Base-by-base conservation (phyloP, 768 basidiomycete genomes). In the Exidia glandulosa region DNA sequence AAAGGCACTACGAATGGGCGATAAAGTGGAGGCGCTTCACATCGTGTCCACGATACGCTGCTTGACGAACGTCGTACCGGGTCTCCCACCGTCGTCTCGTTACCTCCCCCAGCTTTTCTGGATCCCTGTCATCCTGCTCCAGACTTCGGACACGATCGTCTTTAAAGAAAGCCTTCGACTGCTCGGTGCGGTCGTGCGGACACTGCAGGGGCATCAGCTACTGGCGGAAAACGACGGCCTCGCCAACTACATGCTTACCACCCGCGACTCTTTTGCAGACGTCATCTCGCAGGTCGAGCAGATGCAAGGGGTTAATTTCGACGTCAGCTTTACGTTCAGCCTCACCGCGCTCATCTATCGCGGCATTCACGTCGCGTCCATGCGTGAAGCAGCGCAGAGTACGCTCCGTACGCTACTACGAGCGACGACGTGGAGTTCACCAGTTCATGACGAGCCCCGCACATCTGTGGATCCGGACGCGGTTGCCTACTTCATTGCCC, bases 41-140 rank as follows among this genome's bases (percentile, higher is more conserved):
- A 82, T 94, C 27, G 83, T 89, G 63, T 88, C 87, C 73, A 95
- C 95, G 87, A 80, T 95, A 29, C 82, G 90, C 57, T 93, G 90
- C 72, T 81, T 95, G 66, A 81, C 82, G 68, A 84, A 83, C 66
- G 78, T 94, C 56, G 80, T 91, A 3, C 87, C 87, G 10, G 85
- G 83, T 4, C 76, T 94, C 12, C 74, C 80, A 0, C 75, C 78
- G 33, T 79, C 82, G 36, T 91, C 88, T 33, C 78, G 89, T 58
- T 94, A 91, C 69, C 74, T 88, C 5, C 73, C 78, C 25, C 81
- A 82, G 57, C 75, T 94, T n/a, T 92, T 95, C 72, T 96, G 94
- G 94, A 75, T 94, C 6, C 89, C 87, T 1, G 85, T 95, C 29
- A 85, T 87, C 32, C 78, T 95, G 25, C 77, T 95, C 19, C 85